A percentile compares a stretch with the other conserved stretches of the same genome.
Conservation (phyloP, 2,329 filamentous ascomycete species). For the Thielaviopsis ethacetica region DNA sequence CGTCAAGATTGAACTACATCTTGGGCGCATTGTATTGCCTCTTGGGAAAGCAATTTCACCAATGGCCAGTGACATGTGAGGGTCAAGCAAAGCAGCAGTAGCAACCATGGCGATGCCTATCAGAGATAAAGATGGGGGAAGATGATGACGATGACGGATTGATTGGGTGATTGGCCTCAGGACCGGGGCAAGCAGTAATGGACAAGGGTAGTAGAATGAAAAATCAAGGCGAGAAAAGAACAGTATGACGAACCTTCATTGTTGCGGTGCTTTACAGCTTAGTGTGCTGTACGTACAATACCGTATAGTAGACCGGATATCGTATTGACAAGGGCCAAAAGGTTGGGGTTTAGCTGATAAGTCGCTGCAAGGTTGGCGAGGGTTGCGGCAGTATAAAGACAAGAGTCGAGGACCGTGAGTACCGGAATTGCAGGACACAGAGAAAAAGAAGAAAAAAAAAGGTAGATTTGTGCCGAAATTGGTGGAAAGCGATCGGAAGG, state of each 20-base stretch:
- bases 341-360: neutral
- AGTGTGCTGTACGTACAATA: no score
- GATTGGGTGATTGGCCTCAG: neutral
- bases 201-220: neutral
- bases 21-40: neutral
- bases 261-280: neutral
- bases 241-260: neutral
- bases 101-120: neutral
- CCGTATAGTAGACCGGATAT: neutral
- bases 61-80: neutral
- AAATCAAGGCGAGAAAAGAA: neutral
- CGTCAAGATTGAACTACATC: neutral
- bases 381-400: neutral
- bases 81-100: no score
- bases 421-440: neutral
- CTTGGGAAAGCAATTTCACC: neutral
- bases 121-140: neutral
- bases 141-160: neutral
- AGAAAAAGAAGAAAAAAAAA: neutral
- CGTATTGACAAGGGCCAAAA: neutral
- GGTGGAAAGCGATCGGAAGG: neutral
- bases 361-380: neutral
- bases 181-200: neutral
- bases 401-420: neutral
- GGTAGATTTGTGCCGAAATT: neutral